These are phyloP conservation scores for Sphagnum fallax DNA, from an alignment of 228 moss, liverwort and hornwort species.

Conservation along the genomic window DNA sequence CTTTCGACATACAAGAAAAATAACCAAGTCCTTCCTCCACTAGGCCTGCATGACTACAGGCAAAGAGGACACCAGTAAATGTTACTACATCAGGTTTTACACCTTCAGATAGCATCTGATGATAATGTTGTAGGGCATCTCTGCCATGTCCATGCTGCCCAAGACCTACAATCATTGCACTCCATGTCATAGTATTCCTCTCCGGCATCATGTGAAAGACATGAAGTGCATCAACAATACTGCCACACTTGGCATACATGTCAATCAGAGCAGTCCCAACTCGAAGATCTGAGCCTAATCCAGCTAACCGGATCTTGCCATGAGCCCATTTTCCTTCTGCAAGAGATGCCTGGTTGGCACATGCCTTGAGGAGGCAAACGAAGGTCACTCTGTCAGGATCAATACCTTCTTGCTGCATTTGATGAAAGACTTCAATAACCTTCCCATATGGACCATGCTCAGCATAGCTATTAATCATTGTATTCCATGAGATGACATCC, in stretches of 20 bases:
- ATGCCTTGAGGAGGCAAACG: no score
- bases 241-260: no score
- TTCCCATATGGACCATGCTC: background rate
- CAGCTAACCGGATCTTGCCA: no score
- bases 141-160: background rate
- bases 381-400: background rate
- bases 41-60: slow-evolving; percentile 8
- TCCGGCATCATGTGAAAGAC: no score
- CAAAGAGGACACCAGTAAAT: background rate
- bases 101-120: background rate
- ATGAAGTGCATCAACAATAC: no score
- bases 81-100: background rate
- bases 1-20: background rate
- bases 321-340: no score
- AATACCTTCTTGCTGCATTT: background rate
- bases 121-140: background rate
- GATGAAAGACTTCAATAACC: background rate
- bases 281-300: no score
- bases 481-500: background rate
- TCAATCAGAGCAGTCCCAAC: no score
- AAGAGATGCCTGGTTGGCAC: no score
- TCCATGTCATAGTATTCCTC: background rate
- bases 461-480: background rate
- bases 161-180: background rate
- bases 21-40: slow-evolving; percentile 2